phyloP scores from a whole-genome alignment of 2,329 filamentous ascomycete species.

The Leptographium procerum region DNA sequence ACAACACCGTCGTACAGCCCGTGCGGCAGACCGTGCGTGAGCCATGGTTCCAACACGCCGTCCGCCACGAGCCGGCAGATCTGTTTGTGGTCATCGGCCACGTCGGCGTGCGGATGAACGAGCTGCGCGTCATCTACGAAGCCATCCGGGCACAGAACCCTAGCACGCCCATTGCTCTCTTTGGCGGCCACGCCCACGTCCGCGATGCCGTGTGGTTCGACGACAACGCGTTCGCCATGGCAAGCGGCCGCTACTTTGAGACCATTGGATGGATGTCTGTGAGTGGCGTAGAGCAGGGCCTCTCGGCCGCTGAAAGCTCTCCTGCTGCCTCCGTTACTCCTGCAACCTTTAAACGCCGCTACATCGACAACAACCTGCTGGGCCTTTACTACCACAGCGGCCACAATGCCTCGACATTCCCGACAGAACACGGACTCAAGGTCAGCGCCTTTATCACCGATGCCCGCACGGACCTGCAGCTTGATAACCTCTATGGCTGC shows the following conservation, averaged over 20 bases:
- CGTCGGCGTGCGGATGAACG: constrained; percentile 67
- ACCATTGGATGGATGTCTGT: constrained; percentile 91
- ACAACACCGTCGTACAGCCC: constrained; percentile 75
- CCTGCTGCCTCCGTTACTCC: too few species aligned
- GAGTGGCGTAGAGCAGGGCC: not conserved
- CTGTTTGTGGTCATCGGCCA: constrained; percentile 81
- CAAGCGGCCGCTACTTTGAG: constrained; percentile 87
- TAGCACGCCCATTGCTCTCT: constrained; percentile 80
- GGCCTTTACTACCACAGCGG: constrained; percentile 74
- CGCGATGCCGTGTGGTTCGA: constrained; percentile 77
- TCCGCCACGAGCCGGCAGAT: constrained; percentile 67
- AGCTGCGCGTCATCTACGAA: constrained; percentile 66
- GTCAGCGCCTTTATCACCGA: constrained; percentile 58
- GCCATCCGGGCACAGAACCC: constrained; percentile 67
- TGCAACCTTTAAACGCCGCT: constrained; percentile 58
- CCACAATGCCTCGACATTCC: constrained; percentile 60
- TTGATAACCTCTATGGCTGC: constrained; percentile 72
- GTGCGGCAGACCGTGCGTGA: constrained; percentile 74
- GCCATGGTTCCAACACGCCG: constrained; percentile 78
- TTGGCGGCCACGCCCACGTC: constrained; percentile 84
- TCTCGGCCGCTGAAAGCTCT: too few species aligned
- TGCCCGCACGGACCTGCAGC: constrained; percentile 57
- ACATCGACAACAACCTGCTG: constrained; percentile 88
- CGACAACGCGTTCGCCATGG: constrained; percentile 63
- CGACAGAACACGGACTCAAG: constrained; percentile 61